phyloP scores from a whole-genome alignment of 2,329 filamentous ascomycete species.

The Sporothrix brunneoviolacea region DNA sequence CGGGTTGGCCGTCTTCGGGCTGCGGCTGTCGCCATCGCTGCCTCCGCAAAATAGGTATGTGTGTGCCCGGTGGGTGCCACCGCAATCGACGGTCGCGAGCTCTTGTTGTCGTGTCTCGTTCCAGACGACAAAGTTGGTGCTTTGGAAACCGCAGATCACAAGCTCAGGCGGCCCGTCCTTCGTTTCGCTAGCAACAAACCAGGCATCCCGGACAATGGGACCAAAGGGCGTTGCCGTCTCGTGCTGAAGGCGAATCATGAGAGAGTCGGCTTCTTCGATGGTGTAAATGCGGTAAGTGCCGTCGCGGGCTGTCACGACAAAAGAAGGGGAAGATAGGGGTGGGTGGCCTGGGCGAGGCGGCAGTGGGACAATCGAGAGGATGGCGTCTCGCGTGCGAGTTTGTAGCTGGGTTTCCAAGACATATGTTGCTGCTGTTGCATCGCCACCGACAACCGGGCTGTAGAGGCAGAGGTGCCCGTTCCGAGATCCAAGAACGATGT shows the following conservation, averaged over 20 bases:
- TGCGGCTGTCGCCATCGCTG: conserved; percentile 21
- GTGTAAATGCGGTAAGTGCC: conserved; percentile 64
- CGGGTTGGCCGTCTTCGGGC: conserved; percentile 22
- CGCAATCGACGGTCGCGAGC: conserved; percentile 68
- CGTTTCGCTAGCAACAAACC: conserved; percentile 38
- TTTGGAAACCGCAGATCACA: conserved; percentile 72
- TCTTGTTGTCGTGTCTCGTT: conserved; percentile 67
- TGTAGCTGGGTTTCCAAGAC: conserved; percentile 22
- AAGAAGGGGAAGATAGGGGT: conserved; percentile 36
- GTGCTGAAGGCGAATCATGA: conserved; percentile 50
- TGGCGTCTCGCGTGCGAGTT: conserved; percentile 35
- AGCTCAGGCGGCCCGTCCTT: conserved; percentile 41
- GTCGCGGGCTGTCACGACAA: conserved; percentile 71
- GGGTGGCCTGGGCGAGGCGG: conserved; percentile 24
- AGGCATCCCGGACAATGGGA: conserved; percentile 67
- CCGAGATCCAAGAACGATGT: conserved; percentile 49
- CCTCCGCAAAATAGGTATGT: conserved; percentile 33
- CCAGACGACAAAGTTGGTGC: conserved; percentile 74
- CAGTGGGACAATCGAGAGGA: conserved; percentile 58
- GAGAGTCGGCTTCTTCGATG: neutral
- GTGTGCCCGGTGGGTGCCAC: conserved; percentile 77
- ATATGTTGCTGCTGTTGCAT: conserved; percentile 19
- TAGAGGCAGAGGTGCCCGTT: conserved; percentile 42
- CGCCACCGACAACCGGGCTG: conserved; percentile 4
- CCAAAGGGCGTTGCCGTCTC: conserved; percentile 64